Conservation (phyloP, 306 rosid species). For the Cucurbita argyrosperma region DNA sequence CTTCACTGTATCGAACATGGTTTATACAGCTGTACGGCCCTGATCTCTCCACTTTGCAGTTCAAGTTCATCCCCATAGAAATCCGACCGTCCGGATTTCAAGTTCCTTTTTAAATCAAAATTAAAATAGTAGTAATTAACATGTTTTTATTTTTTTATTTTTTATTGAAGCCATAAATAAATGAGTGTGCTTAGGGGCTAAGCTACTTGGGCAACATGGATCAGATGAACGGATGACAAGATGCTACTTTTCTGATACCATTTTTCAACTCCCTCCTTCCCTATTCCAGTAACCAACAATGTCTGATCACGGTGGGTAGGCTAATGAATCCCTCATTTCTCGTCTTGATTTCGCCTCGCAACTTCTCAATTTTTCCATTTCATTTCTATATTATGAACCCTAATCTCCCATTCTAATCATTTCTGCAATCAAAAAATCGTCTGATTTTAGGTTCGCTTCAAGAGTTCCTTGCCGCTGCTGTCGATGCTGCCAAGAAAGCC, state of each 20-base stretch:
- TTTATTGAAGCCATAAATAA: too few relatives aligned
- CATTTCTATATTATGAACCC: not conserved
- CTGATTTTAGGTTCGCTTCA: slow-evolving; percentile 37
- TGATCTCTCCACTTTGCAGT: not conserved
- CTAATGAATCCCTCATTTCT: not conserved
- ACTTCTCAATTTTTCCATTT: not conserved
- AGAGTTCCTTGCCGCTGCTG: slow-evolving; percentile 55
- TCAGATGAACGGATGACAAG: too few relatives aligned
- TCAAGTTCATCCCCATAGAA: not conserved
- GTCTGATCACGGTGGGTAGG: not conserved
- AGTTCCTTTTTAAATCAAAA: too few relatives aligned
- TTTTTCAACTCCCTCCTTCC: not conserved
- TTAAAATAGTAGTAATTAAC: too few relatives aligned
- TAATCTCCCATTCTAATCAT: not conserved
- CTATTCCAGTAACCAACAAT: not conserved
- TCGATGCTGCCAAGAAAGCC: slow-evolving; percentile 71
- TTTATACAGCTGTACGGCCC: not conserved
- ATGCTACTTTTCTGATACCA: not conserved
- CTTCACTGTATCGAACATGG: not conserved
- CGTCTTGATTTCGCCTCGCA: not conserved
- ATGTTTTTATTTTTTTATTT: too few relatives aligned
- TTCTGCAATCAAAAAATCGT: not conserved
- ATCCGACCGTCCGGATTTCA: not conserved
- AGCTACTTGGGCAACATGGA: too few relatives aligned
- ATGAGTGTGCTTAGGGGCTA: too few relatives aligned